A percentile compares a stretch with the other conserved stretches of the same genome.
Evolutionary conservation across 2,329 filamentous ascomycete genomes (phyloP).

Genomic region (Fusarium caatingaense): DNA sequence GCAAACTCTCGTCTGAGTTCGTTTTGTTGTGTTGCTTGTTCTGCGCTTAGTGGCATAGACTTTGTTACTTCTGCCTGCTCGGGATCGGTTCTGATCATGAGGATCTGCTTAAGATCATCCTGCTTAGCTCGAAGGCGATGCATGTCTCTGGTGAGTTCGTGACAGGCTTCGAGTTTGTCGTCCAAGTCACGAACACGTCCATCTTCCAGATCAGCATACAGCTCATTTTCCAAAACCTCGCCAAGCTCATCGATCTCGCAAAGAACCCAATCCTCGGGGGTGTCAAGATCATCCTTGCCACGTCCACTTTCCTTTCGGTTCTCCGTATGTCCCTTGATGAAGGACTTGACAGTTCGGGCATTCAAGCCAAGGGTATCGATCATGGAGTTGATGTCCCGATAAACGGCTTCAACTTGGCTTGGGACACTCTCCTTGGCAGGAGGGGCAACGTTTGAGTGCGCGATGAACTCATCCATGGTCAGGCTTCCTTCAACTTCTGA

Average conservation of each 20-base stretch:
- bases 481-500: slow-evolving; percentile 71
- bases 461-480: slow-evolving; percentile 75
- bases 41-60: slow-evolving; percentile 81
- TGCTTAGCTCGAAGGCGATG: slow-evolving; percentile 78
- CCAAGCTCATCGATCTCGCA: slow-evolving; percentile 79
- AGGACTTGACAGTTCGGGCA: slow-evolving; percentile 71
- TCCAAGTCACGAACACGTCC: slow-evolving; percentile 76
- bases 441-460: slow-evolving; percentile 65
- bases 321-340: slow-evolving; percentile 75
- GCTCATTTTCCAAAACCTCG: slow-evolving; percentile 69
- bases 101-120: slow-evolving; percentile 80
- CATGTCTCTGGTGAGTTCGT: slow-evolving; percentile 76
- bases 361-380: slow-evolving; percentile 93
- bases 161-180: slow-evolving; percentile 74
- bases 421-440: slow-evolving; percentile 68
- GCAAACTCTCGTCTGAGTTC: slow-evolving; percentile 83
- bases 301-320: slow-evolving; percentile 65
- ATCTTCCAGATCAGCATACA: slow-evolving; percentile 73
- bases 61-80: slow-evolving; percentile 72
- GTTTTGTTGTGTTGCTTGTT: slow-evolving; percentile 85
- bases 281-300: slow-evolving; percentile 75
- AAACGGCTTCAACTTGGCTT: slow-evolving; percentile 73
- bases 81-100: slow-evolving; percentile 76
- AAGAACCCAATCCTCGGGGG: slow-evolving; percentile 76
- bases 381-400: slow-evolving; percentile 91